Percentiles rank a stretch among this genome's conserved stretches.
Conservation (phyloP, 1,284 basidiomycete genomes). For the Marasmius oreades region DNA sequence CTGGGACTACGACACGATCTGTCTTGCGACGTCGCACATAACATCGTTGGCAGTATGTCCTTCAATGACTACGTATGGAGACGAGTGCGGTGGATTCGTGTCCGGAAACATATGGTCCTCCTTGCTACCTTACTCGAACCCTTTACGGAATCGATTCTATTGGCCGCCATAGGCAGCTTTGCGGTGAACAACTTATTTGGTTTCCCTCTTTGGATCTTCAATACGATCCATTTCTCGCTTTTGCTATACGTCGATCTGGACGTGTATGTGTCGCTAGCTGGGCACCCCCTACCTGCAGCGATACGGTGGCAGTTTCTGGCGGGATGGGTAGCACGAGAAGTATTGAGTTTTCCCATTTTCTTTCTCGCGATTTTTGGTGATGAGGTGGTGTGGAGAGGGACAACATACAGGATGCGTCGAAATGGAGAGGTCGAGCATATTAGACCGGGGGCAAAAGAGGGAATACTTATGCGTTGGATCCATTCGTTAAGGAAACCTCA, state of each 20-base stretch:
- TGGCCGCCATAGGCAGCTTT: slow-evolving; percentile 60
- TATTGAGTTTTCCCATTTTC: slow-evolving; percentile 85
- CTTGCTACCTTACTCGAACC: slow-evolving; percentile 85
- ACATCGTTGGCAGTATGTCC: slow-evolving; percentile 85
- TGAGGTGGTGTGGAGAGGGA: slow-evolving; percentile 83
- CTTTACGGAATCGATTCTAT: slow-evolving; percentile 80
- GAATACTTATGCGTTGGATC: slow-evolving; percentile 19
- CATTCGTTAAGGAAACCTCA: slow-evolving; percentile 14
- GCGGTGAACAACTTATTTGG: slow-evolving; percentile 54
- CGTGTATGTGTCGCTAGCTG: slow-evolving; percentile 70
- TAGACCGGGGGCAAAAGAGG: neutral
- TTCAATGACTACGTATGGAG: slow-evolving; percentile 80
- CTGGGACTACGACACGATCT: slow-evolving; percentile 82
- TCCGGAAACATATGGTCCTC: slow-evolving; percentile 88
- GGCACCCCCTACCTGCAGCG: slow-evolving; percentile 52
- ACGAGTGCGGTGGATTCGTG: slow-evolving; percentile 90
- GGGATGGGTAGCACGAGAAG: slow-evolving; percentile 78
- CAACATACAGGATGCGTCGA: slow-evolving; percentile 54
- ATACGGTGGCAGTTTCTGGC: slow-evolving; percentile 59
- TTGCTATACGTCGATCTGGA: slow-evolving; percentile 74
- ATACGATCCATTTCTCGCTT: slow-evolving; percentile 50
- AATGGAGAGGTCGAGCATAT: slow-evolving; percentile 57
- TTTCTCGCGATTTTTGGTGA: slow-evolving; percentile 74
- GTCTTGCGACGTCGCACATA: slow-evolving; percentile 84
- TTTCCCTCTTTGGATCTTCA: slow-evolving; percentile 49